Percentiles rank a stretch among this genome's conserved stretches.
phyloP scores from a whole-genome alignment of 2,329 filamentous ascomycete species.

The Paecilomyces fulvus region DNA sequence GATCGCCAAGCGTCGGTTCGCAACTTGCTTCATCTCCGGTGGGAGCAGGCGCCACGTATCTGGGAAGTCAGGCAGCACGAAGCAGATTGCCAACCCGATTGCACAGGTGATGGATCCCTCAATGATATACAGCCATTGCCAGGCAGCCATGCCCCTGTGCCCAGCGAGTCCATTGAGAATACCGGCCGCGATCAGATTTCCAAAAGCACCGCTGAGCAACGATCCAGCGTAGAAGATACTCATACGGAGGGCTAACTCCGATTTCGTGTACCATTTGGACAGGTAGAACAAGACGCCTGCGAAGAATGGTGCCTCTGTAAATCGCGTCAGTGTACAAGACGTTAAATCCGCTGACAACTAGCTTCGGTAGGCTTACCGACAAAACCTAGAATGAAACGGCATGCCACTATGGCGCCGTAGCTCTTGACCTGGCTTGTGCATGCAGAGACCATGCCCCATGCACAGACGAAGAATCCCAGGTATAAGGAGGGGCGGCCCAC shows the following conservation, averaged over 20 bases:
- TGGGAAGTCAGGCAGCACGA: slow-evolving; percentile 33
- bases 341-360: not conserved
- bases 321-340: slow-evolving; percentile 2
- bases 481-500: slow-evolving; percentile 37
- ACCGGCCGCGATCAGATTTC: slow-evolving; percentile 46
- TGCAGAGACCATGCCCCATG: slow-evolving; percentile 40
- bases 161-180: slow-evolving; percentile 36
- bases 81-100: slow-evolving; percentile 23
- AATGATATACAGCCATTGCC: slow-evolving; percentile 35
- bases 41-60: slow-evolving; percentile 34
- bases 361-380: slow-evolving; percentile 17
- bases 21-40: slow-evolving; percentile 36
- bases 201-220: slow-evolving; percentile 44
- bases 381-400: slow-evolving; percentile 38
- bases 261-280: slow-evolving; percentile 46
- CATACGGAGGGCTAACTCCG: slow-evolving; percentile 43
- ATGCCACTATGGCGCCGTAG: slow-evolving; percentile 36
- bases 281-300: slow-evolving; percentile 42
- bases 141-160: slow-evolving; percentile 25
- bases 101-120: slow-evolving; percentile 28
- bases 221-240: slow-evolving; percentile 47
- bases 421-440: slow-evolving; percentile 35
- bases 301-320: slow-evolving; percentile 38
- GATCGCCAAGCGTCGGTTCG: slow-evolving; percentile 39
- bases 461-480: slow-evolving; percentile 36